Conservation (phyloP, 2,329 filamentous ascomycete genomes). For the Ophiostoma quercus region DNA sequence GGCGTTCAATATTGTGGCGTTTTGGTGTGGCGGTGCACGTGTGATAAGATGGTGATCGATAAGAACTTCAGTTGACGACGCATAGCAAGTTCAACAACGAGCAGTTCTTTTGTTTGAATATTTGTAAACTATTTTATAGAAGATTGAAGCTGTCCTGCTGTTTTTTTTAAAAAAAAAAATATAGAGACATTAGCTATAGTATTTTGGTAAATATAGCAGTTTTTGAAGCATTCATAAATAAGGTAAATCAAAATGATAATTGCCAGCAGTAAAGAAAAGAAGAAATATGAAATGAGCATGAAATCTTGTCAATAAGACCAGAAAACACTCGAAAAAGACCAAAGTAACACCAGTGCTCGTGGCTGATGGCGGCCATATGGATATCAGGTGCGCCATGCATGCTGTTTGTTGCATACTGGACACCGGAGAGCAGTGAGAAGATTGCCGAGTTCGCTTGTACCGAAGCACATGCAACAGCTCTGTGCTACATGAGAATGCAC, state of each 20-base stretch:
- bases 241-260: too few species aligned
- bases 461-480: neutral
- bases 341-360: neutral
- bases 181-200: too few species aligned
- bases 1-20: neutral
- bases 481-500: neutral
- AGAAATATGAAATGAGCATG: too few species aligned
- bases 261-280: too few species aligned
- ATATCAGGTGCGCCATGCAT: neutral
- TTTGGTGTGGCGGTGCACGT: neutral
- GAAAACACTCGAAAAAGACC: neutral
- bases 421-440: neutral
- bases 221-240: too few species aligned
- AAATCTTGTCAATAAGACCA: too few species aligned
- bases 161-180: too few species aligned
- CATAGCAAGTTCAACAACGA: neutral
- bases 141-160: too few species aligned
- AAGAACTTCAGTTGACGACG: neutral
- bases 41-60: slow-evolving; percentile 7
- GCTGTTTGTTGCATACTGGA: neutral
- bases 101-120: too few species aligned
- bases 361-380: neutral
- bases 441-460: neutral
- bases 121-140: too few species aligned
- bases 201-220: too few species aligned